Base-by-base conservation (phyloP, 352 stramenopile genomes). In the Thalassiosira livingstoniorum region DNA sequence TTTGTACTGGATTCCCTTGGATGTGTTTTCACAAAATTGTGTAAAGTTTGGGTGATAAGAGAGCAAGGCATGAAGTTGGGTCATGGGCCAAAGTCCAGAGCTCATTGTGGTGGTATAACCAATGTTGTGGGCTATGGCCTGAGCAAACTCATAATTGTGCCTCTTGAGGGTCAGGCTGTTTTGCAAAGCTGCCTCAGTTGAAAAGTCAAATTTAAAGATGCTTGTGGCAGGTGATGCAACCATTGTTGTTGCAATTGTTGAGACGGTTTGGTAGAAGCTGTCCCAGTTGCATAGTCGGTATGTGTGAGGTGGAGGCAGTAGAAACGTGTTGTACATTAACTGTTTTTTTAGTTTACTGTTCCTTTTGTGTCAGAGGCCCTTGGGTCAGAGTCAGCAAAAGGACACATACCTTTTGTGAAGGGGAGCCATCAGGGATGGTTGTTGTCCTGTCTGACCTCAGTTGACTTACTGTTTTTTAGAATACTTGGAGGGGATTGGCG, bases 1-100 rank as follows among this genome's bases (percentile, higher is more conserved):
- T 68, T 47, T 53, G 55, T 78, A 78, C 32, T 61, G 13, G 1
- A 78, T 58, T 0, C 69, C 69, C 21, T 78, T 51, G 15, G 15
- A 18, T 7, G 7, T 47, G 39, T 47, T 47, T 7, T 47, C 15
- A 15, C 15, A 15, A 15, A 47, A 47, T 7, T 15, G 39, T 7
- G 39, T 47, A 15, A 18, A 15, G 15, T 47, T 47, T 47, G 39
- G 39, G 39, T 47, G 39, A 47, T 47, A 18, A 7, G 7, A 15
- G 7, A 47, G 15, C 7, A 47, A 15, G 39, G 7, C 39, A 47
- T 47, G 7, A n/a, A n/a, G n/a, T 15, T 47, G 7, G 15, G 7
- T 15, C 39, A 47, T 47, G 39, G 39, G 39, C 7, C 39, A 15
- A 7, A 47, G 39, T 47, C 15, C 39, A 7, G 39, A 47, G 39